Conservation (phyloP, 495 filamentous ascomycete genomes). For the Daldinia grandis region DNA sequence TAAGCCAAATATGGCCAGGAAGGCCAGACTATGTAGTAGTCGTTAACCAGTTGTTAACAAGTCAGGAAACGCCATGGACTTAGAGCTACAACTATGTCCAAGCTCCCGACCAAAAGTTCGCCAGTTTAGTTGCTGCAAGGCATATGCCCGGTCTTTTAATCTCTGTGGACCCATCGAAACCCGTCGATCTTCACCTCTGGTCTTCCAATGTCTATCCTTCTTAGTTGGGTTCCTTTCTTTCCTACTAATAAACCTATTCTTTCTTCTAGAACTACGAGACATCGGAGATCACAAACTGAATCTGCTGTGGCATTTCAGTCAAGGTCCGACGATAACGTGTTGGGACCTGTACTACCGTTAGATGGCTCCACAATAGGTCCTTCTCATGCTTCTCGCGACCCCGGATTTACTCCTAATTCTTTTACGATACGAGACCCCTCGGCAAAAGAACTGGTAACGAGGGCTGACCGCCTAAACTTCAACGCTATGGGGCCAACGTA, state of each 20-base stretch:
- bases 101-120: conserved; percentile 25
- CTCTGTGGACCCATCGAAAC: conserved; percentile 41
- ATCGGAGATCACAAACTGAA: conserved; percentile 36
- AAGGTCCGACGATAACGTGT: conserved; percentile 29
- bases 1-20: conserved; percentile 11
- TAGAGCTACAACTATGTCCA: conserved; percentile 19
- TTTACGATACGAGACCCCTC: conserved; percentile 22
- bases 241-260: conserved; percentile 37
- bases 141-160: conserved; percentile 38
- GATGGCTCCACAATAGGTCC: conserved; percentile 26
- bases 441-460: conserved; percentile 7
- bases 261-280: conserved; percentile 28
- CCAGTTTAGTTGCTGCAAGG: conserved; percentile 33
- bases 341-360: conserved; percentile 16
- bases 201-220: conserved; percentile 24
- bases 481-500: conserved; percentile 32
- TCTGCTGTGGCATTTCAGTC: conserved; percentile 24
- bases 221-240: conserved; percentile 14
- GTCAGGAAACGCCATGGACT: conserved; percentile 1
- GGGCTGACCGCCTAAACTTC: conserved; percentile 34
- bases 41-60: conserved; percentile 16
- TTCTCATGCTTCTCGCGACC: conserved; percentile 26
- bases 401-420: conserved; percentile 30
- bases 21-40: conserved; percentile 16
- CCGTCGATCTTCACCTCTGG: conserved; percentile 41